phyloP scores from a whole-genome alignment of 805 yeast genomes.

The Starmerella floricola region DNA sequence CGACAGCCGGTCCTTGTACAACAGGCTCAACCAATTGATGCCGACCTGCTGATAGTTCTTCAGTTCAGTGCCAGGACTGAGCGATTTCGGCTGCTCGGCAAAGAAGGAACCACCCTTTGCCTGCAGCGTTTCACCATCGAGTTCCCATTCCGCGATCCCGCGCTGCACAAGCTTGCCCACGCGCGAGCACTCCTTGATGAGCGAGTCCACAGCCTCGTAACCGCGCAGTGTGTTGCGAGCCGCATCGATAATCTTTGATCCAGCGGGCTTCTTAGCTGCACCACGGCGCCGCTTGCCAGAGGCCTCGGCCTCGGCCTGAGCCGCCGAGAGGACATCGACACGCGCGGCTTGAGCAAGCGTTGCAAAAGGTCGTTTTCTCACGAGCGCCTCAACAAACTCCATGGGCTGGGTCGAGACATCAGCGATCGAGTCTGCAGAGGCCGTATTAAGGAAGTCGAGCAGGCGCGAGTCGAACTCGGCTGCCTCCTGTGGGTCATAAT shows the following conservation, averaged over 20 bases:
- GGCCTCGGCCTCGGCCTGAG: constrained; percentile 22
- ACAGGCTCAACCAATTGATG: constrained; percentile 75
- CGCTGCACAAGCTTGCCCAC: constrained; percentile 58
- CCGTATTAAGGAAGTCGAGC: constrained; percentile 65
- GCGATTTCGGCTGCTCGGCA: constrained; percentile 55
- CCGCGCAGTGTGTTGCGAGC: constrained; percentile 65
- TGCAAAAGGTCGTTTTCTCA: constrained; percentile 58
- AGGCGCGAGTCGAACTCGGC: constrained; percentile 50
- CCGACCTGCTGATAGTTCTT: constrained; percentile 96
- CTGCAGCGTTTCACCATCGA: constrained; percentile 56
- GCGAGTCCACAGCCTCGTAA: constrained; percentile 87
- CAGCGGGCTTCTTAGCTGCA: constrained; percentile 45
- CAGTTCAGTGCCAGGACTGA: constrained; percentile 52
- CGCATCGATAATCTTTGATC: constrained; percentile 62
- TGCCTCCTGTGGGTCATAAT: constrained; percentile 26
- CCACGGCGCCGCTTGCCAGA: constrained; percentile 29
- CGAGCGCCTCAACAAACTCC: constrained; percentile 48
- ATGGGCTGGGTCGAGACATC: constrained; percentile 68
- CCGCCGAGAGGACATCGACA: constrained; percentile 38
- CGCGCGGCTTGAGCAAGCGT: constrained; percentile 48
- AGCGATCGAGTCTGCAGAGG: constrained; percentile 59
- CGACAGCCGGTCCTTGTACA: constrained; percentile 67
- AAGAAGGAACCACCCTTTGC: constrained; percentile 33
- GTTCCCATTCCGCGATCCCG: constrained; percentile 82
- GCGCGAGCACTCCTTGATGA: constrained; percentile 69